These are phyloP conservation scores for Suhomyces kunorum DNA, from an alignment of 1,139 yeast species.

Conservation along the genomic window DNA sequence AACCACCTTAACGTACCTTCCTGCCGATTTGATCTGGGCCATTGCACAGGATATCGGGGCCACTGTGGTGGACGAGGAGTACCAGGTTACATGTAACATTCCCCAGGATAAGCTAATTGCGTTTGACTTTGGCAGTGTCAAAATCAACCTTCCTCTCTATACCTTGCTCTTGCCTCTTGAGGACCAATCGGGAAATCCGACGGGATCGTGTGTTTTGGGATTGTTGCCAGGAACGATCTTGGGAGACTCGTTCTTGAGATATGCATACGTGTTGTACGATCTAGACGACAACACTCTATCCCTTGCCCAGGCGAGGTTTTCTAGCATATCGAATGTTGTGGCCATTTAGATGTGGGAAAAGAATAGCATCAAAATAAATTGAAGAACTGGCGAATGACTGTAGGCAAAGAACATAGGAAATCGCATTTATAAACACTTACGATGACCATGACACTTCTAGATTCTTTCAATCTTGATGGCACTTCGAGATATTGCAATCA, in stretches of 20 bases:
- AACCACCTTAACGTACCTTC: slow-evolving; percentile 2
- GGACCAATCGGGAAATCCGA: slow-evolving; percentile 8
- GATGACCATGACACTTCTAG: no score
- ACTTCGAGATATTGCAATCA: no score
- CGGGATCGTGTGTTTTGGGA: slow-evolving; percentile 9
- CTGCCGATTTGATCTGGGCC: not conserved
- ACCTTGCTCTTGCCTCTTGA: not conserved
- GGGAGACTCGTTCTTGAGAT: slow-evolving; percentile 25
- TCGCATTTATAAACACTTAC: no score
- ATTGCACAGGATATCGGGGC: slow-evolving; percentile 13
- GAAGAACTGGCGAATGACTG: no score
- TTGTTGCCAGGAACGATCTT: slow-evolving; percentile 7
- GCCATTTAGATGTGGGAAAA: not conserved
- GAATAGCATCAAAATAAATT: no score
- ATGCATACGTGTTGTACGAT: slow-evolving; percentile 26
- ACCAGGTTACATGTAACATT: slow-evolving; percentile 14
- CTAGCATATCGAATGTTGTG: slow-evolving; percentile 15
- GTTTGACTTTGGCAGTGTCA: slow-evolving; percentile 21
- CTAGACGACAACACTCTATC: slow-evolving; percentile 21
- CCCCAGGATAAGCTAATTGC: slow-evolving; percentile 12
- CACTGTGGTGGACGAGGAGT: slow-evolving; percentile 8
- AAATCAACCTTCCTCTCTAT: slow-evolving; percentile 18
- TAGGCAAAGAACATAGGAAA: no score
- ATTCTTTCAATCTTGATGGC: no score
- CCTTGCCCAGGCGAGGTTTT: slow-evolving; percentile 22